phyloP scores from a whole-genome alignment of 1,139 yeast genomes.

The Meyerozyma guilliermondii region DNA sequence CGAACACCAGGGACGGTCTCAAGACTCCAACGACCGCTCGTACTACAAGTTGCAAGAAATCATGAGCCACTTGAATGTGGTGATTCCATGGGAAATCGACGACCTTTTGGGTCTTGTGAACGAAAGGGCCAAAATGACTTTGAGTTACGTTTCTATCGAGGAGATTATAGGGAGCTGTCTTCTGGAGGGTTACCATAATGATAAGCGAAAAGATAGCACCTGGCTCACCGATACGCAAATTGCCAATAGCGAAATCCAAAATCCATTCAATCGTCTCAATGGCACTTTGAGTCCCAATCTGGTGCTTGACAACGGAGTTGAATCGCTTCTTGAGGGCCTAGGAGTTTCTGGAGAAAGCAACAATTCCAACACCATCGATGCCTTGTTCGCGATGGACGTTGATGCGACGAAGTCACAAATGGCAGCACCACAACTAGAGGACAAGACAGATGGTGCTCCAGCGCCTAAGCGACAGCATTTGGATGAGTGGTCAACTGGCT shows the following conservation, averaged over 20 bases:
- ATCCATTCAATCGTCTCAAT: not conserved
- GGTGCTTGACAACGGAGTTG: not conserved
- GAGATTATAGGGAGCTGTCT: constrained; percentile 62
- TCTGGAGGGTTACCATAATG: constrained; percentile 25
- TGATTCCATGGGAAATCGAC: constrained; percentile 55
- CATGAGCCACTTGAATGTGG: constrained; percentile 42
- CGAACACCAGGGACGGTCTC: not conserved
- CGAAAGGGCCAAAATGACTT: constrained; percentile 51
- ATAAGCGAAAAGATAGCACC: not conserved
- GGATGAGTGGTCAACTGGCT: not conserved
- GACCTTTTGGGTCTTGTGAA: constrained; percentile 52
- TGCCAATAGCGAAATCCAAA: constrained; percentile 1
- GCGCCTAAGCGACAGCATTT: not conserved
- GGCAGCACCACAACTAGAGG: not conserved
- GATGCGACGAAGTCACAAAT: not conserved
- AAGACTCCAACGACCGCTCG: constrained; percentile 13
- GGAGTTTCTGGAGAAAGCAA: not conserved
- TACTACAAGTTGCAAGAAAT: constrained; percentile 35
- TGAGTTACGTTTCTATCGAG: constrained; percentile 55
- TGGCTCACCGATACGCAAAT: constrained; percentile 1
- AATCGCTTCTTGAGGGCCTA: not conserved
- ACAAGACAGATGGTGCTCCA: not conserved
- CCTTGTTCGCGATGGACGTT: not conserved
- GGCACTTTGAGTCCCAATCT: not conserved
- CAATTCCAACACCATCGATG: not conserved